A percentile compares a stretch with the other conserved stretches of the same genome.
Evolutionary conservation across 306 rosid genomes (phyloP).

Genomic region (Rosa chinensis): DNA sequence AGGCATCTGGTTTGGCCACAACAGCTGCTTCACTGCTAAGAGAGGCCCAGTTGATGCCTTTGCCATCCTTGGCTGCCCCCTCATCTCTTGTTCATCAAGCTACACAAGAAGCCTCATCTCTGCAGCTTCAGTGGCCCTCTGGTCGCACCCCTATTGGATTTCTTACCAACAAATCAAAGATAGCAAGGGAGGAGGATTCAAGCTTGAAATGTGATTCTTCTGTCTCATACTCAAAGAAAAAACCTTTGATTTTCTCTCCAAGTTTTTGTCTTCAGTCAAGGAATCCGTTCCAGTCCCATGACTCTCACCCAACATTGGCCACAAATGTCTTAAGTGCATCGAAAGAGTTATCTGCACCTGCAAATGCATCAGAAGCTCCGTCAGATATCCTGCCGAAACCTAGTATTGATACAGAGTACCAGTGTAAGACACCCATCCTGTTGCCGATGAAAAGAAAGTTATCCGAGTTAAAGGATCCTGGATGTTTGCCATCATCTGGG

Average conservation of each 20-base stretch:
- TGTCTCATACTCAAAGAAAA: slow-evolving; percentile 54
- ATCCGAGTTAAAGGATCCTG: slow-evolving; percentile 67
- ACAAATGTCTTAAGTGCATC: slow-evolving; percentile 43
- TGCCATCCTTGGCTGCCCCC: slow-evolving; percentile 74
- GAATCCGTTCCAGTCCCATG: slow-evolving; percentile 44
- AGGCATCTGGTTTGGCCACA: slow-evolving; percentile 78
- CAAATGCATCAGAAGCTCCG: slow-evolving; percentile 40
- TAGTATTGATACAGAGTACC: slow-evolving; percentile 60
- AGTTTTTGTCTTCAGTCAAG: slow-evolving; percentile 64
- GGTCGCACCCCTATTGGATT: slow-evolving; percentile 80
- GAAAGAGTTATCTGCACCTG: slow-evolving; percentile 51
- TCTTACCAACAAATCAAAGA: slow-evolving; percentile 58
- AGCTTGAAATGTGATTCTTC: slow-evolving; percentile 44
- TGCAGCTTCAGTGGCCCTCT: slow-evolving; percentile 79
- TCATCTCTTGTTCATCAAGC: slow-evolving; percentile 66
- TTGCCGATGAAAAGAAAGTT: slow-evolving; percentile 74
- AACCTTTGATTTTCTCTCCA: slow-evolving; percentile 65
- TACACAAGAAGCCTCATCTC: slow-evolving; percentile 63
- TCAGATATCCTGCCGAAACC: slow-evolving; percentile 47
- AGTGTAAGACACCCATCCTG: slow-evolving; percentile 62
- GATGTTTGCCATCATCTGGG: slow-evolving; percentile 49
- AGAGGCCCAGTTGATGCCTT: slow-evolving; percentile 94
- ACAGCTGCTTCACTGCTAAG: slow-evolving; percentile 73
- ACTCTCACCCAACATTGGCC: slow-evolving; percentile 41
- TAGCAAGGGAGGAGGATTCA: slow-evolving; percentile 57